Conservation (phyloP, 2,329 filamentous ascomycete genomes). For the Microthyrium microscopicum region DNA sequence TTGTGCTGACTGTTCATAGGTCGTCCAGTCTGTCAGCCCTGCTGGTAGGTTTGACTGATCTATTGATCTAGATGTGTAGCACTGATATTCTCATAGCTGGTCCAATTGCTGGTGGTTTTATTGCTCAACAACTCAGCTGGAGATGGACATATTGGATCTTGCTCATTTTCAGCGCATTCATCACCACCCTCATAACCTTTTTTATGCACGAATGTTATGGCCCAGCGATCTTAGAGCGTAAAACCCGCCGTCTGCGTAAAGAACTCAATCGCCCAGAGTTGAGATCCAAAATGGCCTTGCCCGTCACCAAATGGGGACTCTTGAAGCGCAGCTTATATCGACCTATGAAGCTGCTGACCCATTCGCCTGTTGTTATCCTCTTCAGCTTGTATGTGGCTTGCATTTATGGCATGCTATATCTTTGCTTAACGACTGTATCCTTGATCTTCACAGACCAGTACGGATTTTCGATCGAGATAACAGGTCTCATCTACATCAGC, state of each 20-base stretch:
- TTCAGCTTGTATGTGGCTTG: constrained; percentile 11
- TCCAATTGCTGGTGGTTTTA: constrained; percentile 12
- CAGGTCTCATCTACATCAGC: constrained; percentile 11
- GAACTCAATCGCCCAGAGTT: constrained; percentile 11
- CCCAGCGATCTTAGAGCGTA: constrained; percentile 10
- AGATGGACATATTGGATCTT: constrained; percentile 13
- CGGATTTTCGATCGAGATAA: constrained; percentile 7
- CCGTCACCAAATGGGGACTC: neutral
- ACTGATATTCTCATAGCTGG: constrained; percentile 8
- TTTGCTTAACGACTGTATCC: constrained; percentile 13
- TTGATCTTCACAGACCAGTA: constrained; percentile 12
- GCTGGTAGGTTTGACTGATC: constrained; percentile 3
- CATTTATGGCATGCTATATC: constrained; percentile 13
- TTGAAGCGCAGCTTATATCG: constrained; percentile 9
- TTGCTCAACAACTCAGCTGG: constrained; percentile 11
- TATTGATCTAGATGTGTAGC: neutral
- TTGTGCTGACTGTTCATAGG: constrained; percentile 1
- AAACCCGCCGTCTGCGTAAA: constrained; percentile 10
- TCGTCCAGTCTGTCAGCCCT: constrained; percentile 3
- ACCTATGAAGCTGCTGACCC: constrained; percentile 12
- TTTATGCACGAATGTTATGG: constrained; percentile 12
- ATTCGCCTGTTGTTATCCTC: constrained; percentile 11
- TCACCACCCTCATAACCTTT: constrained; percentile 10
- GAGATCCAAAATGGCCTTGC: constrained; percentile 8
- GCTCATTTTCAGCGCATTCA: constrained; percentile 10